Base-by-base conservation (phyloP, 2,329 filamentous ascomycete genomes). In the Keithomyces neogunnii region DNA sequence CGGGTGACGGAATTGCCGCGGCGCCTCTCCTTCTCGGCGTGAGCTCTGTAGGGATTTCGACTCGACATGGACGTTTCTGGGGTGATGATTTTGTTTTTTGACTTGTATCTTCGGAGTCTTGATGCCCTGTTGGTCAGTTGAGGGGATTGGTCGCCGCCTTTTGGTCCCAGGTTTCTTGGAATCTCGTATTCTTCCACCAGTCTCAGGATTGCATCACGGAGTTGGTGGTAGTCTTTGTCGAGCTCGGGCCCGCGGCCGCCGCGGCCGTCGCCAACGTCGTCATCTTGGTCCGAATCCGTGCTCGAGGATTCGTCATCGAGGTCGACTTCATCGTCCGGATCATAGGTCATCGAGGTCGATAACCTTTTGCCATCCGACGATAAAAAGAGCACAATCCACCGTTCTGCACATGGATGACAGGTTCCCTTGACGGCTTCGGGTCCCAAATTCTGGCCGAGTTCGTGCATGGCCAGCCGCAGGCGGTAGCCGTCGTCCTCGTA, bases 151-250 rank as follows among this genome's bases (percentile, higher is more conserved):
- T 76, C 73, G 32, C 19, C 19, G 19, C 75, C 77, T 47, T 80
- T 78, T 4, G 77, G 75, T 45, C 85, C 80, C 9, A 85, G 68
- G 42, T 78, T 81, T 49, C 85, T 82, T 0, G 86, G 85, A 43
- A 90, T 87, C 60, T 93, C 88, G 55, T 86, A 91, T 56, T 95
- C 88, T 60, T 89, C 81, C 1, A 93, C 86, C 4, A 95, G 74
- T 63, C 86, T 90, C 53, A 89, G 70, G 49, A 95, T 88, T 0
- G 88, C 88, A 54, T 89, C 84, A 52, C 91, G 85, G 3, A 95
- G 70, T 56, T 88, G 85, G 62, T 90, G 86, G 58, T 91, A 90
- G 61, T 90, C 87, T 59, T 86, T 88, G 64, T 88, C 84, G 3
- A 89, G 72, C 49, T 88, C 86, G 0, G 79, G 74, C 3, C 74